Base-by-base conservation (phyloP, 306 rosid genomes). In the Castanea mollissima region DNA sequence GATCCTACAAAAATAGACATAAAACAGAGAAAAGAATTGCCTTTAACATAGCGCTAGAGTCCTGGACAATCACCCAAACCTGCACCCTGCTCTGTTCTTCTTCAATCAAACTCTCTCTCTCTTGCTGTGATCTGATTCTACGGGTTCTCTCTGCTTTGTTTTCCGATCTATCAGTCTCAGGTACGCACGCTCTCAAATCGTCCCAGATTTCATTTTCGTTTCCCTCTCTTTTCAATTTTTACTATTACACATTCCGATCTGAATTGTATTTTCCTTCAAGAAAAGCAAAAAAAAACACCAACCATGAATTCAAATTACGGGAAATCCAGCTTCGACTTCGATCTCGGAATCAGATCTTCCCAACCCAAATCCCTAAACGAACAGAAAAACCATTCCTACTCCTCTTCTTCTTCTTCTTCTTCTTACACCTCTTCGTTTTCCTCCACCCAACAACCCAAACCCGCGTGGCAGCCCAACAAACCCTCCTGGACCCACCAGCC, bases 401-500 rank as follows among this genome's bases (percentile, higher is more conserved):
- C 94, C 19, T 83, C 78, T 76, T 80, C 88, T 6, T 83, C 81
- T 2, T 84, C 85, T 21, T 57, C 87, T 67, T 58, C 84, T 12
- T 64, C 85, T 46, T 60, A 86, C 2, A 49, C 83, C 55, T 52
- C 90, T 2, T 67, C 87, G 0, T 80, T 20, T 35, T 74, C 89
- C 15, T 80, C 84, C 1, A 19, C 87, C 19, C 92, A 83, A 16
- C 92, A 83, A 27, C 69, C 92, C 21, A 82, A 79, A 68, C 86
- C 97, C 16, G 44, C 97, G 9, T 81, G 92, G 80, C 97, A 95
- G 75, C 88, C 97, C 49, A 87, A 81, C 80, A 89, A 87, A 63
- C 88, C 97, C 12, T 29, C 99, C 0, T 93, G 99, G 99, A 86
- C 93, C 77, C 97, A 93, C 86, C 97, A 93, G 86, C 97, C 97